phyloP scores from a whole-genome alignment of 2,329 filamentous ascomycete species.

The Ascochyta viciae-villosae region DNA sequence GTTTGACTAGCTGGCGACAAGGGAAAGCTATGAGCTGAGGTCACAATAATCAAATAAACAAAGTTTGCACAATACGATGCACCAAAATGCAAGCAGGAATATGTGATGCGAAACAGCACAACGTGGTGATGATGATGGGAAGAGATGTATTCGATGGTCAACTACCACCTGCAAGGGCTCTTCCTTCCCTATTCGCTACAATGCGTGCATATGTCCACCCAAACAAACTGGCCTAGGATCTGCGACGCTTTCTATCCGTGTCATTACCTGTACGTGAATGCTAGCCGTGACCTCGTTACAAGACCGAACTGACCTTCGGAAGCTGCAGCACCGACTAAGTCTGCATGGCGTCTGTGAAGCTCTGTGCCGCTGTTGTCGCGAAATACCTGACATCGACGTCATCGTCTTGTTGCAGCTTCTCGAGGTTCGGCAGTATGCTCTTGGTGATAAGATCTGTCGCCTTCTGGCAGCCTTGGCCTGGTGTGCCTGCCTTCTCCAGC shows the following conservation, averaged over 20 bases:
- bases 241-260: slow-evolving; percentile 22
- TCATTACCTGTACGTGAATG: slow-evolving; percentile 42
- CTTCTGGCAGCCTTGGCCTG: slow-evolving; percentile 67
- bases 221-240: slow-evolving; percentile 28
- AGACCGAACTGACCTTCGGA: slow-evolving; percentile 6
- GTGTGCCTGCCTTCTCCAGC: slow-evolving; percentile 77
- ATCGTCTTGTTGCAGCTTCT: slow-evolving; percentile 95
- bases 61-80: not conserved
- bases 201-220: slow-evolving; percentile 23
- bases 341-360: slow-evolving; percentile 52
- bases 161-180: slow-evolving; percentile 26
- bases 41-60: not conserved
- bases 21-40: slow-evolving; percentile 6
- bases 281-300: slow-evolving; percentile 37
- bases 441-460: slow-evolving; percentile 83
- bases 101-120: no score
- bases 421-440: slow-evolving; percentile 85
- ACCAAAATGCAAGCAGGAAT: not conserved
- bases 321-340: slow-evolving; percentile 37
- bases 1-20: slow-evolving; percentile 53
- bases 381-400: slow-evolving; percentile 99
- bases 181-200: slow-evolving; percentile 26
- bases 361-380: slow-evolving; percentile 82
- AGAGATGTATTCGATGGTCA: slow-evolving; percentile 32
- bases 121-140: not conserved